These are phyloP conservation scores for Trichosanthes truncata DNA, from an alignment of 306 rosid genomes.

Conservation along the genomic window DNA sequence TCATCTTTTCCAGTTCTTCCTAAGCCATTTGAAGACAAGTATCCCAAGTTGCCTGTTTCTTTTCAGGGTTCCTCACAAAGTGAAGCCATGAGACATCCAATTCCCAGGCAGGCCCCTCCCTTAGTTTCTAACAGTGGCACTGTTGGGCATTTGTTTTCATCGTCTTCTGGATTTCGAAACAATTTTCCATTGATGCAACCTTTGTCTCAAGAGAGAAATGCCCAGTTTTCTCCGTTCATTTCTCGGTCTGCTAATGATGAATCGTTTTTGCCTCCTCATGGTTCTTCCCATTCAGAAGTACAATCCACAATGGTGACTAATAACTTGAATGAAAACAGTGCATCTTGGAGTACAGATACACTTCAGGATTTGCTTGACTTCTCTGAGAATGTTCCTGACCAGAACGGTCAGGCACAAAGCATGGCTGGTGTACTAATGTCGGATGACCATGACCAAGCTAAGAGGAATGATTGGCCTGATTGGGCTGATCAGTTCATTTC, in stretches of 20 bases:
- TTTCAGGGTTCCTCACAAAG: constrained; percentile 37
- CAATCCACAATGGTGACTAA: constrained; percentile 30
- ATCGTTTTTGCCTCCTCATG: constrained; percentile 19
- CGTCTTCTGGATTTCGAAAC: constrained; percentile 28
- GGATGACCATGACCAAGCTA: constrained; percentile 39
- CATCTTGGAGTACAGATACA: constrained; percentile 59
- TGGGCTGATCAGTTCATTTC: constrained; percentile 72
- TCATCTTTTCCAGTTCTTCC: constrained; percentile 44
- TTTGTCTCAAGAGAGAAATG: constrained; percentile 30
- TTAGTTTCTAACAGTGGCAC: constrained; percentile 26
- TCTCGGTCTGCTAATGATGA: constrained; percentile 32
- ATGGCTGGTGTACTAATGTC: constrained; percentile 27
- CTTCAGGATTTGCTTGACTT: constrained; percentile 44
- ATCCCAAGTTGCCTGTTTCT: constrained; percentile 36
- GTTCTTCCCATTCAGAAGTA: constrained; percentile 28
- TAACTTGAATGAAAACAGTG: constrained; percentile 28
- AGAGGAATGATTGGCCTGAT: constrained; percentile 47
- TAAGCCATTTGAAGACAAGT: constrained; percentile 24
- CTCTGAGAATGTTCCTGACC: constrained; percentile 40
- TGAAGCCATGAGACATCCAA: constrained; percentile 25
- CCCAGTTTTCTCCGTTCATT: constrained; percentile 35
- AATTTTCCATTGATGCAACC: constrained; percentile 20
- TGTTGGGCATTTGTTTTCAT: constrained; percentile 28
- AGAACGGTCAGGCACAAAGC: constrained; percentile 41
- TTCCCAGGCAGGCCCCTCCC: constrained; percentile 31